Base-by-base conservation (phyloP, 2,329 filamentous ascomycete species). In the Monosporascus sp. region DNA sequence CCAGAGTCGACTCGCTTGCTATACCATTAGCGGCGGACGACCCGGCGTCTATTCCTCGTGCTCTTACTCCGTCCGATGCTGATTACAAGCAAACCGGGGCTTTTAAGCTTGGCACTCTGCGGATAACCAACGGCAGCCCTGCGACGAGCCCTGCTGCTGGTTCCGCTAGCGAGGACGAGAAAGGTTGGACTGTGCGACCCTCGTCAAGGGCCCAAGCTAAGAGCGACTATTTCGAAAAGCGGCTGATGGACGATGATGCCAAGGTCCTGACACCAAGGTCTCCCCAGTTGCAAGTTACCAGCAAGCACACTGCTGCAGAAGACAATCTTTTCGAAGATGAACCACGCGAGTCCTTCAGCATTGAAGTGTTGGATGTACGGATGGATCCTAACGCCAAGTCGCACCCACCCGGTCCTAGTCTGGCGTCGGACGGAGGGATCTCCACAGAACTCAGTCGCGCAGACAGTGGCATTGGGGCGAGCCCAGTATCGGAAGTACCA, bases 81-180 rank as follows among this genome's bases (percentile, higher is more conserved):
- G 76, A 80, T n/a, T 86, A 85, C 60, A 74, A 74, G 54, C 81
- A 85, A 46, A 77, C 82, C 35, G 83, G 83, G 3, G 80, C 76
- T 11, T 86, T 84, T 63, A 83, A 83, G 62, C 77, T 84, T 50
- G 84, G 84, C 2, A 81, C 81, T 2, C 62, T 87, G 49, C 77
- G 81, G 37, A 85, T 87, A 52, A 84, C 74, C 22, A 87, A 87
- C 65, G 83, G 81, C 15, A 80, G 77, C 53, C 83, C 83, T 2
- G 66, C 67, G 15, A 67, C 70, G n/a, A 81, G 77, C 47, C 69
- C 74, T 15, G 52, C 58, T 15, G 52, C 53, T 47, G 54, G 60
- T 46, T 36, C 46, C 37, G 51, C 53, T 44, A 50, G 55, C 18
- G 43, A 37, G 25, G 49, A 38, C n/a, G 38, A 49, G 39, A 35